A percentile compares a stretch with the other conserved stretches of the same genome.
Conservation (phyloP, 1,284 basidiomycete genomes). For the Fistulina hepatica region DNA sequence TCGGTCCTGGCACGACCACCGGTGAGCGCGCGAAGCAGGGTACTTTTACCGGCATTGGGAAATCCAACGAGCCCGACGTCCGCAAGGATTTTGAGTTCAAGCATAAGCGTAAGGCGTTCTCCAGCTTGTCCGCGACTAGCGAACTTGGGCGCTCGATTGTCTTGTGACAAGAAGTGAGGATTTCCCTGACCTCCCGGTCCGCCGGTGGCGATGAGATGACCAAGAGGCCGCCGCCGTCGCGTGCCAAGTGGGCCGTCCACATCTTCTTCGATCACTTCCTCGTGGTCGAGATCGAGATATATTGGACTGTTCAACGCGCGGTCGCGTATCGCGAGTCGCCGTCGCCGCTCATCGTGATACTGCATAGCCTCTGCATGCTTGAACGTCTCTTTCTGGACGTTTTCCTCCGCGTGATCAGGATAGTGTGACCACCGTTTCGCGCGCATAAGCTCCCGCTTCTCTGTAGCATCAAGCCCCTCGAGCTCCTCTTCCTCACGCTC, state of each 20-base stretch:
- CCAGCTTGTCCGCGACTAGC: slow-evolving; percentile 76
- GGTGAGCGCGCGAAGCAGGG: slow-evolving; percentile 82
- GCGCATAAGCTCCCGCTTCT: slow-evolving; percentile 47
- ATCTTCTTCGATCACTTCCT: slow-evolving; percentile 32
- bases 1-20: slow-evolving; percentile 76
- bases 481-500: slow-evolving; percentile 57
- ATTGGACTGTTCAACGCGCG: slow-evolving; percentile 35
- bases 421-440: slow-evolving; percentile 74
- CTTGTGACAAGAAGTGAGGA: slow-evolving; percentile 64
- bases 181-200: slow-evolving; percentile 87
- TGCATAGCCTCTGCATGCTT: slow-evolving; percentile 60
- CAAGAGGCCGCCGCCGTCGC: slow-evolving; percentile 47
- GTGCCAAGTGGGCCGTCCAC: slow-evolving; percentile 58
- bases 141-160: slow-evolving; percentile 70
- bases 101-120: slow-evolving; percentile 68
- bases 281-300: slow-evolving; percentile 49
- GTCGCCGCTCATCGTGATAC: slow-evolving; percentile 53
- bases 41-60: slow-evolving; percentile 90
- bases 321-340: slow-evolving; percentile 35
- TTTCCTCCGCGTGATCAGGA: slow-evolving; percentile 53
- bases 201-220: slow-evolving; percentile 68
- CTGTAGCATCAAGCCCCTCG: slow-evolving; percentile 34
- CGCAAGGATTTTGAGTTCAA: slow-evolving; percentile 93
- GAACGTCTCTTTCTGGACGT: slow-evolving; percentile 57
- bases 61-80: slow-evolving; percentile 94